Conservation (phyloP, 176 grass and related monocot species). For the Poa pratensis region DNA sequence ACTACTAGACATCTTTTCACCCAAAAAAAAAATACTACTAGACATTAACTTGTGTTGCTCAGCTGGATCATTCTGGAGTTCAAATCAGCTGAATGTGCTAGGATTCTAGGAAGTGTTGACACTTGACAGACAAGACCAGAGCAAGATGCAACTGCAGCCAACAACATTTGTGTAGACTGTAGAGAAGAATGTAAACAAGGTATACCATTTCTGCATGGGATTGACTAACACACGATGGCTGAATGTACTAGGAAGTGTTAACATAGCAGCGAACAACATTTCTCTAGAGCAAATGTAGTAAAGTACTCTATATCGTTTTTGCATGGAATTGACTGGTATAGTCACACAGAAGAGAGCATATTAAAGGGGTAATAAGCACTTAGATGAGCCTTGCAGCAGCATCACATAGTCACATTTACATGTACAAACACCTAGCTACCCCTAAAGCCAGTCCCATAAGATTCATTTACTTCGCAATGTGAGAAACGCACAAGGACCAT, state of each 20-base stretch:
- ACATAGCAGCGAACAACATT: not conserved
- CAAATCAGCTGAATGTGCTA: not conserved
- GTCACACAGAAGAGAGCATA: conserved; percentile 1
- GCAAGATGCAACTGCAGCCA: not conserved
- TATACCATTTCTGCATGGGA: conserved; percentile 14
- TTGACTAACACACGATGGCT: not conserved
- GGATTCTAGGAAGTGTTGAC: not conserved
- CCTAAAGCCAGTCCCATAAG: conserved; percentile 38
- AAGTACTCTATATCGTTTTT: too few species aligned
- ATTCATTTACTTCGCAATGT: conserved; percentile 33
- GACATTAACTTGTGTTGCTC: not conserved
- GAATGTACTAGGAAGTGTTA: not conserved
- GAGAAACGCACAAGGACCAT: conserved; percentile 41
- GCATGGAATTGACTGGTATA: too few species aligned
- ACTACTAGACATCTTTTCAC: not conserved
- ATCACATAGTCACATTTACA: conserved; percentile 47
- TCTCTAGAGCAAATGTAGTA: not conserved
- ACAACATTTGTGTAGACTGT: not conserved
- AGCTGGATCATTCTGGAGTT: not conserved
- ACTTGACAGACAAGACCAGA: not conserved
- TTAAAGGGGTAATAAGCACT: conserved; percentile 37
- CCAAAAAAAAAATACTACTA: not conserved
- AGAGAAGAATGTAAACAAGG: not conserved
- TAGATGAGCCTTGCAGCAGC: conserved; percentile 61
- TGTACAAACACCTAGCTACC: conserved; percentile 45